Evolutionary conservation across 192 early-diverging fungal genomes (phyloP), one percentile per base, ranked within the genome.

Genomic region (Coemansia sp.): DNA sequence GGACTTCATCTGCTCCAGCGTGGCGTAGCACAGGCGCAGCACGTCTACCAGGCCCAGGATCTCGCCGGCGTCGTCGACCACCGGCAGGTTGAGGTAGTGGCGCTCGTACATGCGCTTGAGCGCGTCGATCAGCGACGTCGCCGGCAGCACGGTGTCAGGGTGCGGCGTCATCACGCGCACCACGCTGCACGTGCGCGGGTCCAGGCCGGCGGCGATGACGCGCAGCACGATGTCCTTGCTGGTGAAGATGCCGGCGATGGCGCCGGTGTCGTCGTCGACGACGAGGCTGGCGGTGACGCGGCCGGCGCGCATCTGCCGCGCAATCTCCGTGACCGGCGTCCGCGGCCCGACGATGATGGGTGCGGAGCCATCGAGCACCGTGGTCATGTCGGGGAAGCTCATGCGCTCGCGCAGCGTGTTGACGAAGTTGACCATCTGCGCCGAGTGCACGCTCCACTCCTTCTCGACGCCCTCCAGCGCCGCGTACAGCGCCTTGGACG

Each of bases 121-220:
- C 19, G 91, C 93, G 56, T 93, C 92, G 58, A 94, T 79, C 65
- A 94, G 91, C 60, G 90, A 87, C 54, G 88, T 92, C 61, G 84
- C 67, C 32, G 90, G 82, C 37, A 86, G 64, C 25, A 89, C 90
- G 9, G 90, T 90, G 78, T 94, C 92, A 7, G 93, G 93, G 60
- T 94, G 89, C 58, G 93, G 93, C 8, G 93, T 94, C 97, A 99
- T 99, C 14, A 99, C 97, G 68, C 96, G 91, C 25, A 97, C 93
- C 39, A 99, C 96, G 46, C 91, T 90, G 70, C 95, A 97, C 27
- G 89, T 94, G 54, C 84, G 85, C 64, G 97, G 94, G 70, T 94
- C 91, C 54, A 98, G 79, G 17, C 92, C 88, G 65, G 92, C 93
- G 35, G 93, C 93, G 66, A 95, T 91, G 20, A 95, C 93, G 60